Evolutionary conservation across 257 asterid genomes (phyloP), one percentile per base, ranked within the genome.

Genomic region (Solanum medicagineum): DNA sequence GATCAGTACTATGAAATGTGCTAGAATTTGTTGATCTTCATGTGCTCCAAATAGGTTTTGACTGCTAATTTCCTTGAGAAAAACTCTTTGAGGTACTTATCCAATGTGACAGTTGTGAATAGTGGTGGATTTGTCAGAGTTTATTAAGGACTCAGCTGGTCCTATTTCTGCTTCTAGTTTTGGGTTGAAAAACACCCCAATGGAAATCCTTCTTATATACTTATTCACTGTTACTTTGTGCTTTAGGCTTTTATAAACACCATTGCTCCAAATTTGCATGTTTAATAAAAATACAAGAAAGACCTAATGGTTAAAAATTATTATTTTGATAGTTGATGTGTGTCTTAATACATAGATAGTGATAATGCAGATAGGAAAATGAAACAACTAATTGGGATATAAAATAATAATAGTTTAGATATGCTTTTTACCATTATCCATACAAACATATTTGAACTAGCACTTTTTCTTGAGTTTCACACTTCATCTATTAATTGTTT

Each of bases 161-260:
- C 84, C 84, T 16, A 80, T 80, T 42, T 80, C 68, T 5, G 51
- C 49, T 40, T 80, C 84, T 2, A 29, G 12, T 10, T 80, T 54
- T 1, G 96, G 96, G 49, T 93, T 94, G 88, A 90, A 93, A 91
- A 94, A 94, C 69, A 91, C 86, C 29, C 96, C 97, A 60, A 92
- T 84, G 8, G 97, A 93, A 1, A 93, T 87, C 44, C 97, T 92
- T 87, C 93, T 94, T 36, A 84, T 92, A 12, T 40, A 85, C 1
- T 97, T 85, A 62, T 93, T 92, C 91, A 94, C 98, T 0, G 87
- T 86, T 89, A 93, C 98, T 62, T 96, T 84, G 15, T 93, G 98
- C 90, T 93, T 97, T 83, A 90, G 92, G 89, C 97, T 94, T 86
- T 88, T 91, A 83, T 90, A 94, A 65, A 90, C 40, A 3, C 97